A percentile compares a stretch with the other conserved stretches of the same genome.
These are phyloP conservation scores for Hylodesmum podocarpum DNA, from an alignment of 306 rosid species.

Conservation along the genomic window DNA sequence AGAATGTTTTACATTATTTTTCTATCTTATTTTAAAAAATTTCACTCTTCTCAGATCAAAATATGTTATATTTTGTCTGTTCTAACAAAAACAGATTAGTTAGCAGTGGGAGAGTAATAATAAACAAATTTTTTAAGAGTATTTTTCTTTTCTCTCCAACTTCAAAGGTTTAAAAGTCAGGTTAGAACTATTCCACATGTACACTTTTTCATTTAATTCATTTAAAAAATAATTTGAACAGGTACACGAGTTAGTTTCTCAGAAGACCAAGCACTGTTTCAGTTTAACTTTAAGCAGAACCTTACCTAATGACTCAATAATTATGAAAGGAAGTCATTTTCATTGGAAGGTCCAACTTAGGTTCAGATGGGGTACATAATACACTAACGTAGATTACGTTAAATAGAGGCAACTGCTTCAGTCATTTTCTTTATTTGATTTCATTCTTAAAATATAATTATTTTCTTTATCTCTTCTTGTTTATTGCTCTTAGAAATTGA, in stretches of 20 bases:
- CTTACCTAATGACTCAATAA: slow-evolving; percentile 2
- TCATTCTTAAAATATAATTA: not conserved
- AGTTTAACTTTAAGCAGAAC: not conserved
- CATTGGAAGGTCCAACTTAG: not conserved
- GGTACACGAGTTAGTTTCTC: not conserved
- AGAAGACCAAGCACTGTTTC: not conserved
- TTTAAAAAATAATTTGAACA: not conserved
- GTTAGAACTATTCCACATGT: not conserved
- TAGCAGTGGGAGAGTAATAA: not conserved
- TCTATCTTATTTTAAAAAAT: too few species aligned
- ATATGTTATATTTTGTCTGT: too few species aligned
- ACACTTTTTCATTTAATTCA: not conserved
- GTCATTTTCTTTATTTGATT: slow-evolving; percentile 5
- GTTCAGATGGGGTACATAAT: not conserved
- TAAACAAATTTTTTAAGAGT: not conserved
- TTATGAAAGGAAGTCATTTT: not conserved
- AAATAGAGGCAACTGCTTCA: slow-evolving; percentile 24
- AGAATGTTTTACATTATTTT: too few species aligned
- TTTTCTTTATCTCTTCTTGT: not conserved
- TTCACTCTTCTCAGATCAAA: too few species aligned
- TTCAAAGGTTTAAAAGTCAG: not conserved
- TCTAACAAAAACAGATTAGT: too few species aligned
- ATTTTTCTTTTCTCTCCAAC: not conserved
- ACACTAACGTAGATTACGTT: slow-evolving; percentile 9
- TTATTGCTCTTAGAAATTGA: slow-evolving; percentile 14